Base-by-base conservation (phyloP, 768 basidiomycete genomes). In the Kwoniella mangroviensis region DNA sequence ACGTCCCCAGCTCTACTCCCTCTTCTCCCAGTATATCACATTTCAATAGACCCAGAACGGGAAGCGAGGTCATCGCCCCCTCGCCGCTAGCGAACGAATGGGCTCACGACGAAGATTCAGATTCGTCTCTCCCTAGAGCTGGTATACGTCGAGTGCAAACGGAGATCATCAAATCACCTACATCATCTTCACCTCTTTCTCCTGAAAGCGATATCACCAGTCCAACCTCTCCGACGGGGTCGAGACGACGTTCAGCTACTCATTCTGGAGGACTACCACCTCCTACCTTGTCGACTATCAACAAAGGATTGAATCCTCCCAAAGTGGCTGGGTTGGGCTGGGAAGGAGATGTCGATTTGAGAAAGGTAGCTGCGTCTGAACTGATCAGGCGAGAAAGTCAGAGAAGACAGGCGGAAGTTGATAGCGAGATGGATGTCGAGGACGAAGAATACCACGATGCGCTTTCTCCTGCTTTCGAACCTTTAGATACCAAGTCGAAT, bases 71-170 rank as follows among this genome's bases (percentile, higher is more conserved):
- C 21, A 73, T 79, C 28, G 75, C 70, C 1, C 81, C 81, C 15
- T 78, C 76, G 59, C 81, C 81, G 12, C 59, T 82, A 19, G 79
- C 78, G 13, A 77, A 78, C 26, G 80, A 79, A 49, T 81, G 78
- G 78, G 76, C 72, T 7, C 52, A 75, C 19, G 73, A 74, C 54
- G 60, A 55, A 19, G 41, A 54, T 67, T 55, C 70, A 15, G 75
- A 77, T 42, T 69, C 75, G 12, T 63, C 75, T 2, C 40, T 58
- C 1, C 67, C 71, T 5, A 34, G 21, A 13, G 61, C 59, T 5
- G 71, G 73, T 6, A 72, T 77, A 2, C 64, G 76, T 2, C 43
- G 76, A 41, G 40, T 76, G 2, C 71, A 71, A 52, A 77, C 78
- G 12, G 78, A 79, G 56, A 67, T 73, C n/a, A 41, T 67, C 19